Conservation (phyloP, 2,329 filamentous ascomycete species). For the Colletotrichum somersetense region DNA sequence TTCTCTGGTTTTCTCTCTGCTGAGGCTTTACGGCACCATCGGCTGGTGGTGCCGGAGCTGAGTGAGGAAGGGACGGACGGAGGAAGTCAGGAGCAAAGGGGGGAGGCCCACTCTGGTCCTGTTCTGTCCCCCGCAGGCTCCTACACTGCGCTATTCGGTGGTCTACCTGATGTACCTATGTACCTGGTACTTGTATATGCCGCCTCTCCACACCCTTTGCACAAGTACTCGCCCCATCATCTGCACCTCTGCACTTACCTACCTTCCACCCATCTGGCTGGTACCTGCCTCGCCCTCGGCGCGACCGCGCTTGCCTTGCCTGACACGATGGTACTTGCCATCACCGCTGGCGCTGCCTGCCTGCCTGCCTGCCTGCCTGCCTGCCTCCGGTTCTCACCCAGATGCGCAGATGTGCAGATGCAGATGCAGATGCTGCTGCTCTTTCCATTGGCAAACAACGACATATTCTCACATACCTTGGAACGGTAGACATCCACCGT, state of each 20-base stretch:
- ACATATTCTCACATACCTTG: neutral
- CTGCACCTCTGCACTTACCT: neutral
- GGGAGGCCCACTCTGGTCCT: conserved; percentile 22
- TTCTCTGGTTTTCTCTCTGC: neutral
- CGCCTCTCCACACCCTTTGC: neutral
- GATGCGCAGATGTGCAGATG: neutral
- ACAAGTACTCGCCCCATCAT: neutral
- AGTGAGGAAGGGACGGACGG: conserved; percentile 26
- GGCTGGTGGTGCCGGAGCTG: conserved; percentile 43
- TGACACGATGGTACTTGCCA: conserved; percentile 7
- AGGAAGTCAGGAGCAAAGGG: conserved; percentile 25
- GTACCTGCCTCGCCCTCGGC: conserved; percentile 23
- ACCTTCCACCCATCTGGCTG: neutral
- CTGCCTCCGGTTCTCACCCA: neutral
- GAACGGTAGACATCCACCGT: too few relatives aligned
- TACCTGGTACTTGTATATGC: neutral
- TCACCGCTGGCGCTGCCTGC: too few relatives aligned
- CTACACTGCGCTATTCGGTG: neutral
- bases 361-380: neutral
- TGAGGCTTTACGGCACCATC: conserved; percentile 40
- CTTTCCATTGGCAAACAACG: neutral
- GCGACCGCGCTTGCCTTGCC: conserved; percentile 29
- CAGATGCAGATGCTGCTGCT: neutral
- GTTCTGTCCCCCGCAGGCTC: conserved; percentile 17
- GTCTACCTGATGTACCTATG: neutral